Base-by-base conservation (phyloP, 306 rosid genomes). In the Trifolium dubium region DNA sequence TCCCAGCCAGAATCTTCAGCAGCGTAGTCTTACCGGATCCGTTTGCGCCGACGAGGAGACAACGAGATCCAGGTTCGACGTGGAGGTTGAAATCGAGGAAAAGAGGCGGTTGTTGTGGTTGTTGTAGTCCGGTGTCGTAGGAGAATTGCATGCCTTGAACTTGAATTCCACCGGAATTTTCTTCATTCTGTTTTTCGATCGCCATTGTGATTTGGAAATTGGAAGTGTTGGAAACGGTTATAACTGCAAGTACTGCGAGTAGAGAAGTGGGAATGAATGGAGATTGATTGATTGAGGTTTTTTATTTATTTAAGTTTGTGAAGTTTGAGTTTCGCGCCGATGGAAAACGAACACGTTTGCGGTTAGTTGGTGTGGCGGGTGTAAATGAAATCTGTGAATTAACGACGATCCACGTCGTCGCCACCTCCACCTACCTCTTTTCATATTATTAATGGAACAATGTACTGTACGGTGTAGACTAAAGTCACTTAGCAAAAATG, bases 21-120 rank as follows among this genome's bases (percentile, higher is more conserved):
- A 94, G 73, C 17, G 94, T 89, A 17, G 99, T 92, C n/a, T 66
- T 84, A 86, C 98, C 97, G 29, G 98, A 91, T 87, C 98, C 98
- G 39, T 94, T 94, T 54, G 98, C 98, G 62, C 98, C 98, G 30
- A 94, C 78, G 43, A 94, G 92, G 64, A 94, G 96, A 86, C 98
- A 94, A 8, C 98, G 95, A 12, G 97, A 91, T 85, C 98, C 97
- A 2, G 95, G 87, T 31, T 81, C 32, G 67, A 94, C 74, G 35
- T 80, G n/a, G 69, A 91, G 96, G 82, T 70, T 77, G 82, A 91
- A 94, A 14, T 94, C 91, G 64, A 69, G 68, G 73, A 91, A 94
- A 51, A 94, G 85, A 2, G 97, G 94, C 0, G 94, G 74, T 55
- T 85, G 89, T 7, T 40, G 65, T n/a, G n/a, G n/a, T 4, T 87